These are phyloP conservation scores for Ceratonia siliqua DNA, from an alignment of 306 rosid species.

Conservation along the genomic window DNA sequence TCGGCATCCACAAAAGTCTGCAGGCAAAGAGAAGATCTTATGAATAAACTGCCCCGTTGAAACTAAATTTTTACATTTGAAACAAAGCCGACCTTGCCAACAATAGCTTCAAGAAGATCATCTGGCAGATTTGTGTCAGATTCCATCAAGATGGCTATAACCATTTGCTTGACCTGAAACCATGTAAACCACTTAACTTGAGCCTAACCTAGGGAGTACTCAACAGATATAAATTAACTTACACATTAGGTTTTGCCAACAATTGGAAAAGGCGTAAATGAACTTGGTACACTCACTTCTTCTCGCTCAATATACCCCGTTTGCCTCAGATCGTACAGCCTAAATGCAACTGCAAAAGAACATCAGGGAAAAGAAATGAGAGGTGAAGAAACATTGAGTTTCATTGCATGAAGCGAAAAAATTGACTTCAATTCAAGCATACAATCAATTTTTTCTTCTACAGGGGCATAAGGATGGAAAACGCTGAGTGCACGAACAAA, in stretches of 20 bases:
- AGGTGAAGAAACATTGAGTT: slow-evolving; percentile 16
- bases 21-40: slow-evolving; percentile 8
- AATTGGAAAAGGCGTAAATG: not conserved
- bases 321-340: slow-evolving; percentile 78
- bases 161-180: slow-evolving; percentile 86
- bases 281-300: slow-evolving; percentile 60
- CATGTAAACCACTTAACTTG: slow-evolving; percentile 30
- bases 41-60: not conserved
- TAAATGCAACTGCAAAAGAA: slow-evolving; percentile 69
- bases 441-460: slow-evolving; percentile 77
- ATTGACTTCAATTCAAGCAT: slow-evolving; percentile 36
- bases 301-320: slow-evolving; percentile 82
- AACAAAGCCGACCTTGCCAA: slow-evolving; percentile 54
- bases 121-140: slow-evolving; percentile 62
- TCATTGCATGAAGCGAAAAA: slow-evolving; percentile 5
- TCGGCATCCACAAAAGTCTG: slow-evolving; percentile 82
- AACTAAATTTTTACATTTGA: slow-evolving; percentile 17
- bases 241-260: not conserved
- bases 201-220: not conserved
- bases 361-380: slow-evolving; percentile 25
- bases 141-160: slow-evolving; percentile 70
- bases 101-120: slow-evolving; percentile 75
- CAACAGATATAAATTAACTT: not conserved
- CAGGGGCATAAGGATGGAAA: slow-evolving; percentile 76
- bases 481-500: slow-evolving; percentile 68